phyloP scores from a whole-genome alignment of 305 asterid genomes.

The Plantago coronopus region DNA sequence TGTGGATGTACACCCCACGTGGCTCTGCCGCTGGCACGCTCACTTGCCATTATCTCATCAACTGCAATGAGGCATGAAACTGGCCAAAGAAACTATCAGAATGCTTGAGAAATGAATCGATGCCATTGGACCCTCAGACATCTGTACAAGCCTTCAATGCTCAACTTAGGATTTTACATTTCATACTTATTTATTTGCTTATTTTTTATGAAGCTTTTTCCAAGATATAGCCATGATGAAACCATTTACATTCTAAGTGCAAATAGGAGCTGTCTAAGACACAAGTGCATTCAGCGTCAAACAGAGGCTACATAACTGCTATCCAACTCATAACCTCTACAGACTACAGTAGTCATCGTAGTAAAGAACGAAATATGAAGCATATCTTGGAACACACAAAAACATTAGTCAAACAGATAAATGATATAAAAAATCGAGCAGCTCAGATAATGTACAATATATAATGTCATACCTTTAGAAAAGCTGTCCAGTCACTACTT shows the following conservation, averaged over 20 bases:
- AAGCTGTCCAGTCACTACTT: constrained; percentile 78
- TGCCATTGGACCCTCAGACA: constrained; percentile 10
- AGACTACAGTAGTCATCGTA: constrained; percentile 7
- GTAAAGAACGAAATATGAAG: constrained; percentile 17
- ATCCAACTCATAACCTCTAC: constrained; percentile 14
- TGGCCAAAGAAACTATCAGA: neutral
- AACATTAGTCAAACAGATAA: neutral
- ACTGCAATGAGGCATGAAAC: constrained; percentile 5
- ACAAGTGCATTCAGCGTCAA: neutral
- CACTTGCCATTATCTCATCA: no score
- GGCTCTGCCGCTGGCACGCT: no score
- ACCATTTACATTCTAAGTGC: neutral
- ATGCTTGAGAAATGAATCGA: constrained; percentile 8
- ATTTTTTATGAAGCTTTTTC: neutral
- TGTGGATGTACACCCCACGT: no score
- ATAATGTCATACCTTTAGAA: constrained; percentile 61
- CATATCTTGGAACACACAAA: constrained; percentile 6
- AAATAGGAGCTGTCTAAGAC: neutral
- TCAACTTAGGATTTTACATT: constrained; percentile 8
- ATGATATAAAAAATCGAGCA: no score
- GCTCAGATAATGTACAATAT: neutral
- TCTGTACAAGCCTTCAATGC: constrained; percentile 8
- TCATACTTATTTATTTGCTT: constrained; percentile 1
- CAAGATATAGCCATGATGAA: constrained; percentile 5
- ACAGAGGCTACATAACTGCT: constrained; percentile 12